A percentile compares a stretch with the other conserved stretches of the same genome.
These are phyloP conservation scores for Alisma plantagoaquatica DNA, from an alignment of 106 monocot species.

Conservation along the genomic window DNA sequence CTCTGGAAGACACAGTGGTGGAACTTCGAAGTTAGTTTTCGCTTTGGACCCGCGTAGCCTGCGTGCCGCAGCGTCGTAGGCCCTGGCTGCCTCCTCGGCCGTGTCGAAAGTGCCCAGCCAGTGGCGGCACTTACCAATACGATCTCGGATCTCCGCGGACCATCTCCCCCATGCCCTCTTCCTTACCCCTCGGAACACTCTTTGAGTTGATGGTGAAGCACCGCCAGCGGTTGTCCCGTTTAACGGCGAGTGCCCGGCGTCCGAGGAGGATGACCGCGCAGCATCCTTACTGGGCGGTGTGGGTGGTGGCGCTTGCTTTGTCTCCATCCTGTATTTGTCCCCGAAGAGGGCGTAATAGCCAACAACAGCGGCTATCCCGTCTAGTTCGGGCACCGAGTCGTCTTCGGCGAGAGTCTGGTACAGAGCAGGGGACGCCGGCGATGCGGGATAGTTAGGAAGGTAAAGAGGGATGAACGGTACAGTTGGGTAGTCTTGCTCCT, in stretches of 20 bases:
- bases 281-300: not conserved
- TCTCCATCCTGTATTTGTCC: too few species aligned
- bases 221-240: not conserved
- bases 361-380: not conserved
- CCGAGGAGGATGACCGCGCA: too few species aligned
- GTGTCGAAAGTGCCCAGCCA: conserved; percentile 30
- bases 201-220: not conserved
- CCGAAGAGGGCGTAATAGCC: conserved; percentile 4
- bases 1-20: not conserved
- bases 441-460: too few species aligned
- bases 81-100: conserved; percentile 12
- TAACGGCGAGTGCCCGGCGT: too few species aligned
- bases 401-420: too few species aligned
- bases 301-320: not conserved
- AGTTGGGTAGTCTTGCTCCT: too few species aligned
- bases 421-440: too few species aligned
- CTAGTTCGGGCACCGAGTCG: not conserved
- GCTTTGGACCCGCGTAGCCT: too few species aligned
- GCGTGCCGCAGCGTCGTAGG: too few species aligned
- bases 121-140: conserved; percentile 23
- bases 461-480: too few species aligned
- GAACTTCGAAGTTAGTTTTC: conserved; percentile 17
- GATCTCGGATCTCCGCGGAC: conserved; percentile 28
- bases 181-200: conserved; percentile 16
- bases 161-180: conserved; percentile 32